Percentiles rank a stretch among this genome's conserved stretches.
These are phyloP conservation scores for Paraconiothyrium sp. DNA, from an alignment of 2,329 filamentous ascomycete species.

Conservation along the genomic window DNA sequence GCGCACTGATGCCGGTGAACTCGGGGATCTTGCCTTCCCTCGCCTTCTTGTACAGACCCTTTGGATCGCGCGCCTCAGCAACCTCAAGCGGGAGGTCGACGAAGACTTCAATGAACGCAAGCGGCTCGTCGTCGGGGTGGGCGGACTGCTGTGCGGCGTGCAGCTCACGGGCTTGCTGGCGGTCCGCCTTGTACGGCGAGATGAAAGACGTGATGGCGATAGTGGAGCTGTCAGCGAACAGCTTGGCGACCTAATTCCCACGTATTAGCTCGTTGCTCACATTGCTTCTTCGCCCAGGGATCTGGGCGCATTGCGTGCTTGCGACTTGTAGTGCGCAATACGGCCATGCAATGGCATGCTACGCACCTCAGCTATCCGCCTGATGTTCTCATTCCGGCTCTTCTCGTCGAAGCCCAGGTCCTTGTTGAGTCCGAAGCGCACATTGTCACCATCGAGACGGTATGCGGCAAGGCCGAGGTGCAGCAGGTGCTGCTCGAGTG, in stretches of 20 bases:
- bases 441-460: constrained; percentile 96
- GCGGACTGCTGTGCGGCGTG: constrained; percentile 68
- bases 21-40: constrained; percentile 93
- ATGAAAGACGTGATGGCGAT: constrained; percentile 97
- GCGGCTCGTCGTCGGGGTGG: constrained; percentile 67
- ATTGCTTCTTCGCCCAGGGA: constrained; percentile 9
- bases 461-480: constrained; percentile 86
- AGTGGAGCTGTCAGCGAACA: constrained; percentile 90
- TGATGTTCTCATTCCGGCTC: constrained; percentile 97
- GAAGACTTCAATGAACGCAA: constrained; percentile 93
- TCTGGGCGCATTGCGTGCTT: constrained; percentile 30
- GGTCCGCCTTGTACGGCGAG: constrained; percentile 89
- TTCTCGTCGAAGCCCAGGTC: constrained; percentile 93
- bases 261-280: not conserved
- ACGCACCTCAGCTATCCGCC: constrained; percentile 82
- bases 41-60: constrained; percentile 98
- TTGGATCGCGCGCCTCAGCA: constrained; percentile 94
- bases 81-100: constrained; percentile 92
- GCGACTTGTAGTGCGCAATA: constrained; percentile 18
- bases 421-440: constrained; percentile 97
- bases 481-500: constrained; percentile 95
- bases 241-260: constrained; percentile 79
- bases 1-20: constrained; percentile 94
- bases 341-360: not conserved
- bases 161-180: constrained; percentile 80